Conservation (phyloP, 805 yeast genomes). For the Lipomyces starkeyi region DNA sequence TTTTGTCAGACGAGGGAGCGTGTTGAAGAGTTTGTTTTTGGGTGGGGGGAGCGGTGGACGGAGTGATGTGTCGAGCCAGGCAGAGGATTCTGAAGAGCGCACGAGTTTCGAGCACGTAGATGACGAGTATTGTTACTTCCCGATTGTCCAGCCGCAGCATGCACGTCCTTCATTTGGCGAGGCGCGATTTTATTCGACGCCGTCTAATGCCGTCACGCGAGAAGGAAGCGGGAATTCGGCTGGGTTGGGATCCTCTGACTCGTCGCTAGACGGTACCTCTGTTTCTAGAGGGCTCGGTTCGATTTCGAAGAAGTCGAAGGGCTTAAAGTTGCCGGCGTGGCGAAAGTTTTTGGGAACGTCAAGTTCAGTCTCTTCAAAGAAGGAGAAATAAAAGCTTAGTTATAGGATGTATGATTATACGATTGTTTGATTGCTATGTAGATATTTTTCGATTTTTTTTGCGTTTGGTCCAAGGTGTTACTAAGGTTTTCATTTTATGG, state of each 20-base stretch:
- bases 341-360: conserved; percentile 22
- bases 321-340: conserved; percentile 20
- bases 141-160: not conserved
- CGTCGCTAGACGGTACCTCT: conserved; percentile 13
- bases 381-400: not conserved
- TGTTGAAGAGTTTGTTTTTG: conserved; percentile 20
- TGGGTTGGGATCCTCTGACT: conserved; percentile 15
- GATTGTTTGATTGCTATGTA: not conserved
- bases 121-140: conserved; percentile 11
- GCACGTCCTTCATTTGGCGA: not conserved
- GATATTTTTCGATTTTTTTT: not conserved
- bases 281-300: conserved; percentile 24
- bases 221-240: not conserved
- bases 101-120: conserved; percentile 7
- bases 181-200: not conserved
- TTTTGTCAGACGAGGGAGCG: conserved; percentile 23
- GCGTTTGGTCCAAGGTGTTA: not conserved
- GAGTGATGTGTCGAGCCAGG: not conserved
- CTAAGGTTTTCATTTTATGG: not conserved
- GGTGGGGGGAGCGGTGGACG: not conserved
- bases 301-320: conserved; percentile 25
- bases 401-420: not conserved
- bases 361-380: conserved; percentile 44
- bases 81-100: not conserved
- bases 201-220: not conserved